Evolutionary conservation across 2,329 filamentous ascomycete species (phyloP).

Genomic region (Cladosporium oxysporum): DNA sequence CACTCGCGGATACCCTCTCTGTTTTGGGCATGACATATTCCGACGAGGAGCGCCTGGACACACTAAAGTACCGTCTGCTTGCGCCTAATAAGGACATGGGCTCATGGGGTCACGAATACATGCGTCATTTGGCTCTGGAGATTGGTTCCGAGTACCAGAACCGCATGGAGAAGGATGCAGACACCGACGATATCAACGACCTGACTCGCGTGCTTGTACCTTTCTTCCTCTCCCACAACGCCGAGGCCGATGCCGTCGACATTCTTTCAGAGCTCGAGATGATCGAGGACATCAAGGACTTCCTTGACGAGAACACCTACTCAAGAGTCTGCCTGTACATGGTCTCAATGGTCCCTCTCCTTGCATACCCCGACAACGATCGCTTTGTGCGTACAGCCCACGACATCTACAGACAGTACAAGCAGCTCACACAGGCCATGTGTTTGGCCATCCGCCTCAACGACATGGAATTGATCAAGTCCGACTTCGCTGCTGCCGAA

Average conservation of each 20-base stretch:
- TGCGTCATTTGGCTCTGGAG: slow-evolving; percentile 90
- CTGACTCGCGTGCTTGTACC: slow-evolving; percentile 84
- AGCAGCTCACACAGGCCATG: slow-evolving; percentile 90
- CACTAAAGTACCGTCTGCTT: slow-evolving; percentile 89
- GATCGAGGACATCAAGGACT: slow-evolving; percentile 85
- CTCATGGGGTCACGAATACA: slow-evolving; percentile 98
- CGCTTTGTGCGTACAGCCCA: slow-evolving; percentile 91
- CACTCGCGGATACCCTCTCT: slow-evolving; percentile 91
- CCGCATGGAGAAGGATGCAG: slow-evolving; percentile 80
- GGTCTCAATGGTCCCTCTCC: slow-evolving; percentile 96
- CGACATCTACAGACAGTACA: slow-evolving; percentile 89
- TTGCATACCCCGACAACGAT: slow-evolving; percentile 97
- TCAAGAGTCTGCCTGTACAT: slow-evolving; percentile 93
- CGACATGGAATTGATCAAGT: slow-evolving; percentile 73
- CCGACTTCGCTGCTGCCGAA: slow-evolving; percentile 76
- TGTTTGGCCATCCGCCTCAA: slow-evolving; percentile 92
- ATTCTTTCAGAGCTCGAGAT: slow-evolving; percentile 96
- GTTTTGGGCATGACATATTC: slow-evolving; percentile 99
- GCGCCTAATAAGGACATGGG: slow-evolving; percentile 89
- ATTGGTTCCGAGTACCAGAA: slow-evolving; percentile 93
- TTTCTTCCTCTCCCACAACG: slow-evolving; percentile 94
- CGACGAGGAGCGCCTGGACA: slow-evolving; percentile 85
- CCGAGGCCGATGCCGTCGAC: slow-evolving; percentile 96
- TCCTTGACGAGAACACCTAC: slow-evolving; percentile 93
- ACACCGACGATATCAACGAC: slow-evolving; percentile 79